Conservation (phyloP, 2,329 filamentous ascomycete genomes). For the Clathrospora elynae region DNA sequence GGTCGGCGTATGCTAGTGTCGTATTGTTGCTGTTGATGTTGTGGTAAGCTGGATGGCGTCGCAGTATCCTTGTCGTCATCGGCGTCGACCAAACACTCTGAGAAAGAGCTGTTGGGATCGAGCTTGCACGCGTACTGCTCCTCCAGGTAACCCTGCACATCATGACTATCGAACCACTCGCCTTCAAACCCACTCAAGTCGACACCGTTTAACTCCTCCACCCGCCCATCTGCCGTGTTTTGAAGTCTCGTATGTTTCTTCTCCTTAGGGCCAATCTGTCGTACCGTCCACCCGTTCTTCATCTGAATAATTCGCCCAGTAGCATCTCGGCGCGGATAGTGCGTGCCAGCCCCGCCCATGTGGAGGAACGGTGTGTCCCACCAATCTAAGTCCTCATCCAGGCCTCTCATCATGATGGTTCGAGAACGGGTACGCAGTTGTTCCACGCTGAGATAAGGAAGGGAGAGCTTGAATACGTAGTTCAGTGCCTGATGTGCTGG, state of each 20-base stretch:
- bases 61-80: slow-evolving; percentile 20
- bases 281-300: slow-evolving; percentile 40
- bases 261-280: slow-evolving; percentile 42
- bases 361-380: slow-evolving; percentile 67
- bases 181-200: slow-evolving; percentile 69
- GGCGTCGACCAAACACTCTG: slow-evolving; percentile 54
- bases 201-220: slow-evolving; percentile 46
- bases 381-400: slow-evolving; percentile 60
- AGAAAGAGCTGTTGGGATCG: slow-evolving; percentile 63
- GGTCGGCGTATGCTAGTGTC: neutral
- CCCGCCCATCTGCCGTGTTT: slow-evolving; percentile 23
- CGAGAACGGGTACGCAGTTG: slow-evolving; percentile 50
- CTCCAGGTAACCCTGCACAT: slow-evolving; percentile 75
- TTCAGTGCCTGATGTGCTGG: slow-evolving; percentile 27
- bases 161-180: slow-evolving; percentile 76
- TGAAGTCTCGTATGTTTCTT: slow-evolving; percentile 31
- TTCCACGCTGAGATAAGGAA: slow-evolving; percentile 59
- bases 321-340: slow-evolving; percentile 57
- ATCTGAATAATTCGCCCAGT: slow-evolving; percentile 45
- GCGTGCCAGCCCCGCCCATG: slow-evolving; percentile 71
- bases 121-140: slow-evolving; percentile 65
- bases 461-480: slow-evolving; percentile 72
- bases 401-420: slow-evolving; percentile 45
- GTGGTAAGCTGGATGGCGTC: neutral
- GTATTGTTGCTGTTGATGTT: neutral